Base-by-base conservation (phyloP, 208 protist species). In the Leishmania tarentolae region DNA sequence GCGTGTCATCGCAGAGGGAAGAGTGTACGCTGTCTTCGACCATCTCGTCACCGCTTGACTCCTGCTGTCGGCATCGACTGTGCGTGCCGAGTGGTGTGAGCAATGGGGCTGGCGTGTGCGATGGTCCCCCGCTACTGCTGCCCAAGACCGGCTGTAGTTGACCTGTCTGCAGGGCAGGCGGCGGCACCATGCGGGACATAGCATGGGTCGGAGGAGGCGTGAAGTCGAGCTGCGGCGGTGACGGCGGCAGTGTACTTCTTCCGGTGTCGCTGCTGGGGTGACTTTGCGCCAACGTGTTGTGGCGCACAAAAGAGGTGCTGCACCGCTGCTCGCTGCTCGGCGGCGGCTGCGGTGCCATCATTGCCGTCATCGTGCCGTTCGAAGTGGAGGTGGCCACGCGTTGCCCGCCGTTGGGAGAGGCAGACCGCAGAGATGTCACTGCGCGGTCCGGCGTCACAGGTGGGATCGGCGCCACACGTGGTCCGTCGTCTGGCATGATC, bases 401-500 rank as follows among this genome's bases (percentile, higher is more conserved):
- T 40, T 68, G 61, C 61, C 13, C 31, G 21, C 31, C 13, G 19
- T 40, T 15, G 28, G 73, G 73, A 37, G 78, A 28, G 40, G 74
- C 24, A 11, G 47, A 24, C 56, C 5, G 75, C 52, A 50, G 68
- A 50, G 37, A 53, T 5, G 42, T 52, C 31, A 57, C 28, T 57
- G 52, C 19, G 47, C 56, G 57, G n/a, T 47, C 15, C 37, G 50
- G 61, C n/a, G 84, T 78, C 44, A 83, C n/a, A 4, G 66, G 82
- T 28, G 81, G 68, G 15, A 83, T 40, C 37, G 68, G 65, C 68
- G 57, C 57, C 15, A 28, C 44, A 53, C 66, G 74, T 35, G 63
- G 44, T 4, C 50, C 69, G 37, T 82, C 65, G 73, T 98, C 95
- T 3, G 93, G 90, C 86, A 98, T 93, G 40, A 98, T 87, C 70